These are phyloP conservation scores for Penicillium sp. DNA, from an alignment of 2,329 filamentous ascomycete genomes.

Conservation along the genomic window DNA sequence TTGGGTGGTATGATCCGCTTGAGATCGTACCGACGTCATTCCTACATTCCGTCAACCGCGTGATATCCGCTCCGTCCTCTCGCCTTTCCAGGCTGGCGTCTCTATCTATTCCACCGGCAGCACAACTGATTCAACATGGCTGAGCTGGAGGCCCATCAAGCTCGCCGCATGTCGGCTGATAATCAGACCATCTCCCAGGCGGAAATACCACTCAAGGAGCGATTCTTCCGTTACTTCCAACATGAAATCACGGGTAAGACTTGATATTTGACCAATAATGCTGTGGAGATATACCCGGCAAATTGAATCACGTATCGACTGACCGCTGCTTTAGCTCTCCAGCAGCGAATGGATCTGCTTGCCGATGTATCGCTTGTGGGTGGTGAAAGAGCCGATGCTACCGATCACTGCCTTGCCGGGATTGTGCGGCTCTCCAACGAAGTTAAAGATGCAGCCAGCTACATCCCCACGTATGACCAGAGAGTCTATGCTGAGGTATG, in stretches of 20 bases:
- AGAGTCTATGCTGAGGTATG: constrained; percentile 77
- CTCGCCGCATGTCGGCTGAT: constrained; percentile 35
- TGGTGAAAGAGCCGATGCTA: constrained; percentile 76
- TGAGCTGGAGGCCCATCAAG: constrained; percentile 29
- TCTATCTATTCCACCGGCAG: not conserved
- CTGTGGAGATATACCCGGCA: not conserved
- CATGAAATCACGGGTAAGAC: constrained; percentile 67
- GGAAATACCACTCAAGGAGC: constrained; percentile 63
- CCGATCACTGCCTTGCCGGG: constrained; percentile 75
- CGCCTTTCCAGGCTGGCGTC: not conserved
- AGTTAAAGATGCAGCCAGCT: constrained; percentile 79
- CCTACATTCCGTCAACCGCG: constrained; percentile 22
- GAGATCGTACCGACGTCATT: constrained; percentile 37
- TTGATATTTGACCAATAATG: not conserved
- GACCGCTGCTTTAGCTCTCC: constrained; percentile 59
- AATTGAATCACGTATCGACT: not conserved
- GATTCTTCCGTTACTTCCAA: constrained; percentile 83
- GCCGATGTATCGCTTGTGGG: constrained; percentile 62
- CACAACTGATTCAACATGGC: constrained; percentile 30
- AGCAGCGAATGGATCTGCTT: constrained; percentile 73
- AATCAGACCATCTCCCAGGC: constrained; percentile 37
- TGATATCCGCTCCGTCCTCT: not conserved
- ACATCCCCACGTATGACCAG: constrained; percentile 86
- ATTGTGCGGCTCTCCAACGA: constrained; percentile 81
- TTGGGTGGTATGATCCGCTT: constrained; percentile 21